A percentile compares a stretch with the other conserved stretches of the same genome.
Evolutionary conservation across 345 rosid species (phyloP).

Genomic region (Camelina laxa): DNA sequence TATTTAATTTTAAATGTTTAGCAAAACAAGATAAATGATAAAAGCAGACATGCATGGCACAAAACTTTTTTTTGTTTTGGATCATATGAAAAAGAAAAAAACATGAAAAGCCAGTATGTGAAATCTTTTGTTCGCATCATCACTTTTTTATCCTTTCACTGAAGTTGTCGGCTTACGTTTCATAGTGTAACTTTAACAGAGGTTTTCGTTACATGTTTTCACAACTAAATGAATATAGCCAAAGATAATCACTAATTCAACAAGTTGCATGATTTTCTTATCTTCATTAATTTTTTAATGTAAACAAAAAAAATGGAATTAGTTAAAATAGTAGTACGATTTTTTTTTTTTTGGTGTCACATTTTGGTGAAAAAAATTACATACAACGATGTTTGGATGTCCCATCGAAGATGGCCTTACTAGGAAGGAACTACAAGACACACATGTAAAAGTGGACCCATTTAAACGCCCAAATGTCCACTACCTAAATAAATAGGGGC

Average conservation of each 20-base stretch:
- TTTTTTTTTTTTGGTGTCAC: too few species aligned
- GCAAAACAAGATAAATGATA: slow-evolving; percentile 7
- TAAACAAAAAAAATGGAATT: too few species aligned
- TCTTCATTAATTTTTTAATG: background rate
- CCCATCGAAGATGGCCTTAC: background rate
- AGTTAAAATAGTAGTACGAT: too few species aligned
- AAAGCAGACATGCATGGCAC: slow-evolving; percentile 38
- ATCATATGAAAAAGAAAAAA: slow-evolving; percentile 33
- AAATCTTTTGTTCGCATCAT: slow-evolving; percentile 30
- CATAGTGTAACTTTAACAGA: background rate
- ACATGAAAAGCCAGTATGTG: slow-evolving; percentile 40
- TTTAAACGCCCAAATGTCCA: slow-evolving; percentile 26
- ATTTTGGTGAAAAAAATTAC: too few species aligned
- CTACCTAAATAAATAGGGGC: background rate
- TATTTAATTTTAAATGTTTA: background rate
- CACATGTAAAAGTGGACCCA: slow-evolving; percentile 13
- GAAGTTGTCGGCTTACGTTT: slow-evolving; percentile 35
- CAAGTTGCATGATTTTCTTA: background rate
- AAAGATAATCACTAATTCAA: background rate
- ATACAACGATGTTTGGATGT: too few species aligned
- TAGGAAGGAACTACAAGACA: background rate
- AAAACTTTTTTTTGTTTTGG: slow-evolving; percentile 36
- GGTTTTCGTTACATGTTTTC: background rate
- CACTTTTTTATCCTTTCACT: slow-evolving; percentile 41
- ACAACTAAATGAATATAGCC: background rate